Evolutionary conservation across 2,329 filamentous ascomycete genomes (phyloP).

Genomic region (Diaporthe eres): DNA sequence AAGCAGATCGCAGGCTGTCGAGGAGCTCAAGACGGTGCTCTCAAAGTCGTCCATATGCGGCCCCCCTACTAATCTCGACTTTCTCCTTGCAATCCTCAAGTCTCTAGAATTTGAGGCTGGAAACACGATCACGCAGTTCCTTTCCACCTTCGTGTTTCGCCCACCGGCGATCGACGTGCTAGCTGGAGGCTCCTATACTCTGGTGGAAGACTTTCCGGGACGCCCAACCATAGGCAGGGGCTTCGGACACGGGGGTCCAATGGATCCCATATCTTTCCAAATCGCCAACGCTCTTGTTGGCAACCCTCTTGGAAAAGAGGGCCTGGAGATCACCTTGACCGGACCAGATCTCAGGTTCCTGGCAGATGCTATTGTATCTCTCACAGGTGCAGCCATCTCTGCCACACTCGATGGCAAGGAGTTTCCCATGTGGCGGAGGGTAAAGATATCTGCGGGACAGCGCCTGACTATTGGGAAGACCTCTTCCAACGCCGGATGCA

Average conservation of each 20-base stretch:
- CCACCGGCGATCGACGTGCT: conserved; percentile 69
- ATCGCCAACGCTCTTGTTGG: conserved; percentile 73
- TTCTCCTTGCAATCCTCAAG: conserved; percentile 64
- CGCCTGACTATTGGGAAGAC: conserved; percentile 69
- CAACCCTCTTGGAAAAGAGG: conserved; percentile 65
- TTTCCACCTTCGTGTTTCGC: conserved; percentile 63
- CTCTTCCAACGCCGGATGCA: conserved; percentile 62
- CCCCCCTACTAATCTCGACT: conserved; percentile 70
- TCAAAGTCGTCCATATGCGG: conserved; percentile 63
- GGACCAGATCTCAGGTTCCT: conserved; percentile 72
- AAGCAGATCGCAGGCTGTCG: conserved; percentile 56
- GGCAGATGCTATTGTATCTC: conserved; percentile 65
- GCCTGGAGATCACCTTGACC: conserved; percentile 71
- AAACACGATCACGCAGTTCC: conserved; percentile 69
- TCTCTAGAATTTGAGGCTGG: conserved; percentile 62
- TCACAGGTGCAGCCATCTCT: conserved; percentile 70
- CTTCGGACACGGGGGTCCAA: conserved; percentile 71
- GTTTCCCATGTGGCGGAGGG: conserved; percentile 68
- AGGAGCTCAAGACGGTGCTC: conserved; percentile 59
- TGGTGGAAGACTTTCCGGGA: conserved; percentile 71
- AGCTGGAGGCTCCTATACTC: conserved; percentile 68
- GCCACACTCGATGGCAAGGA: conserved; percentile 63
- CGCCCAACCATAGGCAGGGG: conserved; percentile 70
- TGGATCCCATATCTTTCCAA: conserved; percentile 71
- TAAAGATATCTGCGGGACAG: conserved; percentile 61